Evolutionary conservation across 2,329 filamentous ascomycete genomes (phyloP).

Genomic region (Phialophora tarda): DNA sequence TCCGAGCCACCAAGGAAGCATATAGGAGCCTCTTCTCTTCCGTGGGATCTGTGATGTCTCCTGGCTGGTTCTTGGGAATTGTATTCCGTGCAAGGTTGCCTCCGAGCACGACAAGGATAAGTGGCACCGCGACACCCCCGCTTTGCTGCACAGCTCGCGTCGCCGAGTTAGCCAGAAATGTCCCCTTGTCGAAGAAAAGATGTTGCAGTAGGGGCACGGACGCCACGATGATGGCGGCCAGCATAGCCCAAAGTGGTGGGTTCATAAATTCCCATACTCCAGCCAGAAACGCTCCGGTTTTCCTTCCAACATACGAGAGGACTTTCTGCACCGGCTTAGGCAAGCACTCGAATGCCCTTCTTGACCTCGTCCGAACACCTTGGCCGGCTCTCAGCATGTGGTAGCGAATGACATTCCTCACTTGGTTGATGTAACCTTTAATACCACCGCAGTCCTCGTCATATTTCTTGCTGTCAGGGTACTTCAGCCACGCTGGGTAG

Average conservation of each 20-base stretch:
- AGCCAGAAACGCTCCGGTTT: conserved; percentile 59
- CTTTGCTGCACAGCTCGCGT: conserved; percentile 85
- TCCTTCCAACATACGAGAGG: conserved; percentile 52
- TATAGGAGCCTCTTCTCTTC: conserved; percentile 78
- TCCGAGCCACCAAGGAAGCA: conserved; percentile 83
- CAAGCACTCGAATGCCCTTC: conserved; percentile 54
- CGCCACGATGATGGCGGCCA: conserved; percentile 86
- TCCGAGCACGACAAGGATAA: conserved; percentile 93
- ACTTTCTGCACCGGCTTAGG: conserved; percentile 60
- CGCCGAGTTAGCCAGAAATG: conserved; percentile 90
- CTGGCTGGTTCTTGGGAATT: conserved; percentile 68
- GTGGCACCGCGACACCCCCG: conserved; percentile 87
- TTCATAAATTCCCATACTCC: conserved; percentile 97
- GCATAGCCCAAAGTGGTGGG: conserved; percentile 96
- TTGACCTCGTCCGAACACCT: conserved; percentile 37
- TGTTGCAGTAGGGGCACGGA: conserved; percentile 81
- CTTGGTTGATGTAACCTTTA: conserved; percentile 41
- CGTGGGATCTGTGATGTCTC: conserved; percentile 71
- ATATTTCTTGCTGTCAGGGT: conserved; percentile 45
- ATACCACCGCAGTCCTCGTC: conserved; percentile 41
- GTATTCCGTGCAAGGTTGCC: conserved; percentile 95
- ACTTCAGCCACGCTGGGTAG: conserved; percentile 66
- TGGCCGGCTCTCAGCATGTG: conserved; percentile 33
- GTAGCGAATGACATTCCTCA: conserved; percentile 39
- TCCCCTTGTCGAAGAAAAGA: conserved; percentile 85